Conservation (phyloP, 805 yeast genomes). For the Kazachstania taianensis region DNA sequence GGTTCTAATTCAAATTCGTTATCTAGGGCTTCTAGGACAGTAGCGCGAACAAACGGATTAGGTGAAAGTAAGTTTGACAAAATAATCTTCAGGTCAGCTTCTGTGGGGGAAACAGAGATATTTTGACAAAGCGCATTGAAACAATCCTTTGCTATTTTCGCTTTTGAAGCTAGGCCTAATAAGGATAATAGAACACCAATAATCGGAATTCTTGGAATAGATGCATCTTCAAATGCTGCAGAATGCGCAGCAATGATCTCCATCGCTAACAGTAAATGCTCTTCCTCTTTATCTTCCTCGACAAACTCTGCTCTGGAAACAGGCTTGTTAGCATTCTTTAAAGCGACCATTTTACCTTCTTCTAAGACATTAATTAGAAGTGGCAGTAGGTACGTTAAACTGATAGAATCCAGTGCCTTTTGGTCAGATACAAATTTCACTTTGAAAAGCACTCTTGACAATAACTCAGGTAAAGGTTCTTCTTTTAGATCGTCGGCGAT, state of each 20-base stretch:
- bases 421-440: constrained; percentile 68
- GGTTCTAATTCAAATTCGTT: constrained; percentile 54
- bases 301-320: constrained; percentile 54
- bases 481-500: constrained; percentile 38
- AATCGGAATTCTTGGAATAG: constrained; percentile 61
- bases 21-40: constrained; percentile 77
- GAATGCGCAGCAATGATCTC: constrained; percentile 64
- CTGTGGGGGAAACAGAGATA: constrained; percentile 51
- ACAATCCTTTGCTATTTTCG: constrained; percentile 77
- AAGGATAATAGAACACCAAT: constrained; percentile 53
- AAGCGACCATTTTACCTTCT: constrained; percentile 49
- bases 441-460: constrained; percentile 63
- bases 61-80: constrained; percentile 49
- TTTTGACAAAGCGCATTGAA: constrained; percentile 68
- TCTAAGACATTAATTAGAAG: constrained; percentile 57
- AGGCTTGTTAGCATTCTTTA: constrained; percentile 43
- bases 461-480: constrained; percentile 43
- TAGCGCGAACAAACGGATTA: constrained; percentile 60
- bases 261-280: constrained; percentile 64
- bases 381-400: constrained; percentile 69
- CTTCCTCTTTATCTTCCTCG: constrained; percentile 84
- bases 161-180: constrained; percentile 64
- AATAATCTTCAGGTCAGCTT: constrained; percentile 48
- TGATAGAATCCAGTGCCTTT: constrained; percentile 53
- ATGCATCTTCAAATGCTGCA: constrained; percentile 53